A percentile compares a stretch with the other conserved stretches of the same genome.
Conservation (phyloP, 2,329 filamentous ascomycete species). For the Capronia americana region DNA sequence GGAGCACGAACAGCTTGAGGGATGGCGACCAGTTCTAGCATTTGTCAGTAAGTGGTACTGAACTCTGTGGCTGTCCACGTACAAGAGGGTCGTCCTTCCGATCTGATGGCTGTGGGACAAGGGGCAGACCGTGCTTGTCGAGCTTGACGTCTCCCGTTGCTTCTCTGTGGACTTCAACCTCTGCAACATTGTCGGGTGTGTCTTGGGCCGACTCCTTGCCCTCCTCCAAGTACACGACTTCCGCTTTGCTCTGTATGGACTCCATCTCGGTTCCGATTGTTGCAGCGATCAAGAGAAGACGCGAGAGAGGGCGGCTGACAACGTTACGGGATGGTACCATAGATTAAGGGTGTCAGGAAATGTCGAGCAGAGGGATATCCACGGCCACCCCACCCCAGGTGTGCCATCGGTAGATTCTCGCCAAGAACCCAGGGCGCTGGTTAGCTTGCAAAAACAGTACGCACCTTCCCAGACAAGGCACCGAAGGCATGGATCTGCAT, state of each 20-base stretch:
- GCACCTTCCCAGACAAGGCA: constrained; percentile 1
- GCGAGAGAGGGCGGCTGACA: not conserved
- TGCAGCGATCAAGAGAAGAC: not conserved
- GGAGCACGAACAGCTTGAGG: constrained; percentile 36
- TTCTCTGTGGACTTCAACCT: constrained; percentile 11
- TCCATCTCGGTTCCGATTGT: constrained; percentile 12
- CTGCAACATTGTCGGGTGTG: constrained; percentile 6
- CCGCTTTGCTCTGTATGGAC: constrained; percentile 15
- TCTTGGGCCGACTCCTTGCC: constrained; percentile 11
- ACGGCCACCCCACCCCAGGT: not conserved
- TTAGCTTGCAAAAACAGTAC: not conserved
- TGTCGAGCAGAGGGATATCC: not conserved
- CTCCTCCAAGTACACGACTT: constrained; percentile 22
- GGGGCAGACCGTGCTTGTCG: constrained; percentile 40
- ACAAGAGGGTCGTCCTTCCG: constrained; percentile 40
- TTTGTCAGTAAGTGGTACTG: constrained; percentile 35
- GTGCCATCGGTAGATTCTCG: not conserved
- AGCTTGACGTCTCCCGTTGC: constrained; percentile 22
- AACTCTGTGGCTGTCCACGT: constrained; percentile 23
- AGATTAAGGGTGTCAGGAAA: not conserved
- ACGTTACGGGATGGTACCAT: not conserved
- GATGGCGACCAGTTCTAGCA: constrained; percentile 32
- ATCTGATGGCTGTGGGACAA: constrained; percentile 39
- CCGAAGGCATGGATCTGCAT: constrained; percentile 1
- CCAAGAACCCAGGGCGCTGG: not conserved